Base-by-base conservation (phyloP, 2,329 filamentous ascomycete species). In the Colletotrichum agaves region DNA sequence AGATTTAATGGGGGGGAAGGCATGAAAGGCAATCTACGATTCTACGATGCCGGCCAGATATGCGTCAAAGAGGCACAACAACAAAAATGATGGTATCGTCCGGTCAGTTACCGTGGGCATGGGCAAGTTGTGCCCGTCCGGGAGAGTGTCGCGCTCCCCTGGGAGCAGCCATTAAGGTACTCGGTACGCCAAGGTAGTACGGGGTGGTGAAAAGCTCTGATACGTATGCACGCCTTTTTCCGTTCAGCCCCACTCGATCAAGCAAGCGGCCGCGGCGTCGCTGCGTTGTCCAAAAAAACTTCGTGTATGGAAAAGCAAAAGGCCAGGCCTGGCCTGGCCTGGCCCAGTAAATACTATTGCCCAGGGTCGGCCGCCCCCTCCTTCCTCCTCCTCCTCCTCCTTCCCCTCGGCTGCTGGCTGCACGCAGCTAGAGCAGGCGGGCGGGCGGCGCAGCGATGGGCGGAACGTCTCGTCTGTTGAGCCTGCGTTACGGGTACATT, bases 401-500 rank as follows among this genome's bases (percentile, higher is more conserved):
- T 23, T 4, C 44, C 58, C 53, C 46, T 58, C 27, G 27, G 43
- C 59, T 46, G 43, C 43, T 27, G 23, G 33, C 46, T 44, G 27
- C 53, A 33, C 43, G 43, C 47, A 41, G 50, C 49, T 53, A 33
- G 39, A 62, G 47, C 13, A 63, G 23, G 44, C 21, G 39, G 62
- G 47, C 47, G 57, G 47, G 27, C 53, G 21, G 46, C 35, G 47
- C 21, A 15, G 17, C 17, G 61, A 49, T 59, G 61, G 53, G 61
- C 64, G 64, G 64, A 43, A 67, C 53, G 41, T 56, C 61, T 67
- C 62, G 66, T 62, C 56, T 62, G 62, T 66, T 43, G 57, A 52
- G 57, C 56, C 66, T 56, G 66, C 49, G 66, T 69, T 69, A 41
- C n/a, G n/a, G n/a, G n/a, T n/a, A n/a, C 62, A 69, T 67, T 69